Conservation (phyloP, 2,329 filamentous ascomycete species). For the Alternaria tenuissima region DNA sequence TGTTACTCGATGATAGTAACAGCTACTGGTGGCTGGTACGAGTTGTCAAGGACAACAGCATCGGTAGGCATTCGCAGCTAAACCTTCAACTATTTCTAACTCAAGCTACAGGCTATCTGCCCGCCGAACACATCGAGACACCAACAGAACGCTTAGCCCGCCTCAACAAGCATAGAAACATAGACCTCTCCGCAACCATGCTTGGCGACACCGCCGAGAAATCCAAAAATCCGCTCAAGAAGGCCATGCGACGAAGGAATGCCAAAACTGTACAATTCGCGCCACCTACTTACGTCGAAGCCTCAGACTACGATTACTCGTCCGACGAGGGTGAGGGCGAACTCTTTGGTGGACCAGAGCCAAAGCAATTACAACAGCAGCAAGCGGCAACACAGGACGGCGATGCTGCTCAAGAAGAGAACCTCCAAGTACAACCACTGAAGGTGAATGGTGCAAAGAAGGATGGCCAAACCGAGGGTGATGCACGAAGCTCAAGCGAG, state of each 20-base stretch:
- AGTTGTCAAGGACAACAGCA: conserved; percentile 97
- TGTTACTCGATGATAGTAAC: conserved; percentile 96
- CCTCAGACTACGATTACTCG: conserved; percentile 86
- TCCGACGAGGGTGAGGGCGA: conserved; percentile 72
- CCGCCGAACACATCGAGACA: conserved; percentile 97
- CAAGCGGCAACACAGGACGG: conserved; percentile 33
- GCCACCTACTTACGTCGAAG: conserved; percentile 85
- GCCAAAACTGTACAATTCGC: conserved; percentile 88
- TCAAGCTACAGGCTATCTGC: conserved; percentile 81
- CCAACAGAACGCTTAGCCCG: conserved; percentile 92
- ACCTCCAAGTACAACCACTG: conserved; percentile 48
- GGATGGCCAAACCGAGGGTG: conserved; percentile 34
- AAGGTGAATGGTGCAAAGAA: conserved; percentile 47
- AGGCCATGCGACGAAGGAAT: conserved; percentile 81
- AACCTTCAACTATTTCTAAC: conserved; percentile 1
- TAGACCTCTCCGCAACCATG: conserved; percentile 81
- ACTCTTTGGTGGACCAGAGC: conserved; percentile 47
- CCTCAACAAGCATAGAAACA: conserved; percentile 96
- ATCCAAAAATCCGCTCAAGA: conserved; percentile 81
- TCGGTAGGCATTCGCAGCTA: conserved; percentile 62
- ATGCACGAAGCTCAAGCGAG: conserved; percentile 42
- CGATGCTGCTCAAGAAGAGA: conserved; percentile 55
- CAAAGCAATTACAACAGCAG: conserved; percentile 37
- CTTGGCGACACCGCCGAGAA: conserved; percentile 79
- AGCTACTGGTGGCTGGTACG: conserved; percentile 99